These are phyloP conservation scores for Penicillium corylophilum DNA, from an alignment of 2,329 filamentous ascomycete species.

Conservation along the genomic window DNA sequence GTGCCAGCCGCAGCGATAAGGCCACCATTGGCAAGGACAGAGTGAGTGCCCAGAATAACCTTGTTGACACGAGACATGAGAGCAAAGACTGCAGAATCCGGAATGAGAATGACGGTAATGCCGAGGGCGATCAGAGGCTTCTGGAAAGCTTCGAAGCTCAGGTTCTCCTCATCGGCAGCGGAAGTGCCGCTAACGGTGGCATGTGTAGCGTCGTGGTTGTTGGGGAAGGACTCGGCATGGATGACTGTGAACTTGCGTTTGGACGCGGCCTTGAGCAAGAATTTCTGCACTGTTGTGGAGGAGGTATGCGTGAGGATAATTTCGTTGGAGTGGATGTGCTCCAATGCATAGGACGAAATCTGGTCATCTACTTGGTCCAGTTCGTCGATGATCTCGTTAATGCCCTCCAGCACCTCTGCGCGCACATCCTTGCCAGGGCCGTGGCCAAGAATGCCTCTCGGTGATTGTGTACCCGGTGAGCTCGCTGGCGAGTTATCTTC, in stretches of 20 bases:
- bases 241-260: slow-evolving; percentile 93
- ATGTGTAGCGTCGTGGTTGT: slow-evolving; percentile 65
- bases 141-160: slow-evolving; percentile 57
- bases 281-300: slow-evolving; percentile 82
- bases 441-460: slow-evolving; percentile 33
- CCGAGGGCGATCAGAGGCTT: slow-evolving; percentile 77
- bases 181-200: slow-evolving; percentile 58
- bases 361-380: slow-evolving; percentile 90
- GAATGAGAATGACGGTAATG: slow-evolving; percentile 78
- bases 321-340: slow-evolving; percentile 91
- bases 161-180: slow-evolving; percentile 49
- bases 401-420: slow-evolving; percentile 88
- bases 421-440: slow-evolving; percentile 64
- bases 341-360: slow-evolving; percentile 82
- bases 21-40: slow-evolving; percentile 83
- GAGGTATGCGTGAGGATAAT: slow-evolving; percentile 87
- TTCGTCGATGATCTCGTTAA: slow-evolving; percentile 94
- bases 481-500: slow-evolving; percentile 45
- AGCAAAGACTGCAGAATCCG: slow-evolving; percentile 82
- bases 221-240: slow-evolving; percentile 71
- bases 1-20: slow-evolving; percentile 83
- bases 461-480: slow-evolving; percentile 36
- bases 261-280: slow-evolving; percentile 79
- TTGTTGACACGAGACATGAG: slow-evolving; percentile 96
- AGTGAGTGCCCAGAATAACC: slow-evolving; percentile 84